These are phyloP conservation scores for Solanum rostratum DNA, from an alignment of 257 asterid genomes.

Conservation along the genomic window DNA sequence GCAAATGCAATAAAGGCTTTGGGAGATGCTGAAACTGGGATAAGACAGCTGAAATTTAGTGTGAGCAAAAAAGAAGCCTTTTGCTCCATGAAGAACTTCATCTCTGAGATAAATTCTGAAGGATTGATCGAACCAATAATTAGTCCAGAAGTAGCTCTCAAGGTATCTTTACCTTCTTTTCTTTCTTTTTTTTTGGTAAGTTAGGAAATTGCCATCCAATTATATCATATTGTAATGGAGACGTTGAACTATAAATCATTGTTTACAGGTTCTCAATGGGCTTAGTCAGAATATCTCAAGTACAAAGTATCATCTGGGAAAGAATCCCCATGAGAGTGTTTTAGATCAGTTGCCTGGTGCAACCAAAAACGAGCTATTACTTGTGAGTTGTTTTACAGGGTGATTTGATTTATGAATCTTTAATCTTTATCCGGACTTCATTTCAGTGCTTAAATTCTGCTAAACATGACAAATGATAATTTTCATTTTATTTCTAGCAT, in stretches of 20 bases:
- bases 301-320: constrained; percentile 77
- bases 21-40: constrained; percentile 55
- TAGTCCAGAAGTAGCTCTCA: constrained; percentile 60
- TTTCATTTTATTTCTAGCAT: constrained; percentile 36
- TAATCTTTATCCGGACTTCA: not conserved
- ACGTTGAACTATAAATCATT: not conserved
- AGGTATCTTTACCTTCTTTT: constrained; percentile 62
- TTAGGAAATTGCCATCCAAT: not conserved
- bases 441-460: not conserved
- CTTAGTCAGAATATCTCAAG: constrained; percentile 82
- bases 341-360: constrained; percentile 68
- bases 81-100: constrained; percentile 36
- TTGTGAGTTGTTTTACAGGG: constrained; percentile 34
- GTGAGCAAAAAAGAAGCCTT: constrained; percentile 56
- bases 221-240: not conserved
- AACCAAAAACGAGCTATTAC: constrained; percentile 63
- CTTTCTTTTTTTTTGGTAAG: not conserved
- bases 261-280: constrained; percentile 52
- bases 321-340: constrained; percentile 64
- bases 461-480: not conserved
- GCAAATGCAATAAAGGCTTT: constrained; percentile 66
- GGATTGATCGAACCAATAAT: constrained; percentile 61
- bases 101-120: constrained; percentile 37
- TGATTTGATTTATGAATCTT: not conserved
- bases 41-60: constrained; percentile 35